phyloP scores from a whole-genome alignment of 805 yeast genomes.

The Candida ponderosae region DNA sequence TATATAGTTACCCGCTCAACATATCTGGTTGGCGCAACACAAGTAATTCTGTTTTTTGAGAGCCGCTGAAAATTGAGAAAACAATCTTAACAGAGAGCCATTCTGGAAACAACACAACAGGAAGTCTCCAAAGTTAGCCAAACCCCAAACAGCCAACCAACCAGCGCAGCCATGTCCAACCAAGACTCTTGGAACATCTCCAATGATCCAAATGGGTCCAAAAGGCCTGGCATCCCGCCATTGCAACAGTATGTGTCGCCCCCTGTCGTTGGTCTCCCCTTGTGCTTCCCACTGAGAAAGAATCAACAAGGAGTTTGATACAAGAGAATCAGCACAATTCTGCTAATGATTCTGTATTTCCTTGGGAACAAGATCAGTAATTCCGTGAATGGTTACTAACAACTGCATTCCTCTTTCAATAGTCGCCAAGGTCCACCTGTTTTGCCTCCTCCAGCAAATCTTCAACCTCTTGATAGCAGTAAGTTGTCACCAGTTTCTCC shows the following conservation, averaged over 20 bases:
- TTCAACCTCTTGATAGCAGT: not conserved
- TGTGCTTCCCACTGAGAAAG: too few species aligned
- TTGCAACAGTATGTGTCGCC: constrained; percentile 18
- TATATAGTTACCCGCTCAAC: too few species aligned
- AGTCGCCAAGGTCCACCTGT: constrained; percentile 54
- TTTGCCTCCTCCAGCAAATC: constrained; percentile 46
- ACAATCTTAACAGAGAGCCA: too few species aligned
- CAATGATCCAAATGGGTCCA: constrained; percentile 13
- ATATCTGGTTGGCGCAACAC: too few species aligned
- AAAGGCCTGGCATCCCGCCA: constrained; percentile 20
- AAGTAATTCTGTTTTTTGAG: too few species aligned
- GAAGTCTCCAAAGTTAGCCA: too few species aligned
- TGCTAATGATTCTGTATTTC: not conserved
- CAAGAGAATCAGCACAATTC: too few species aligned
- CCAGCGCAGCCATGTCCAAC: too few species aligned
- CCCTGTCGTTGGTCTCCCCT: not conserved
- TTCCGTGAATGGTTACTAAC: constrained; percentile 7
- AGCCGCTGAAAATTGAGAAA: too few species aligned
- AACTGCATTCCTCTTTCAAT: not conserved
- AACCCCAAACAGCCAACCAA: too few species aligned
- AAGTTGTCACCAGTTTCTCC: not conserved
- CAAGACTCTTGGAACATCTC: constrained; percentile 20
- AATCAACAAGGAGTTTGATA: too few species aligned
- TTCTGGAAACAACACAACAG: too few species aligned
- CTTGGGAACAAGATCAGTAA: not conserved